Conservation (phyloP, 371 early-diverging fungal species). For the Actinomortierella wolfii region DNA sequence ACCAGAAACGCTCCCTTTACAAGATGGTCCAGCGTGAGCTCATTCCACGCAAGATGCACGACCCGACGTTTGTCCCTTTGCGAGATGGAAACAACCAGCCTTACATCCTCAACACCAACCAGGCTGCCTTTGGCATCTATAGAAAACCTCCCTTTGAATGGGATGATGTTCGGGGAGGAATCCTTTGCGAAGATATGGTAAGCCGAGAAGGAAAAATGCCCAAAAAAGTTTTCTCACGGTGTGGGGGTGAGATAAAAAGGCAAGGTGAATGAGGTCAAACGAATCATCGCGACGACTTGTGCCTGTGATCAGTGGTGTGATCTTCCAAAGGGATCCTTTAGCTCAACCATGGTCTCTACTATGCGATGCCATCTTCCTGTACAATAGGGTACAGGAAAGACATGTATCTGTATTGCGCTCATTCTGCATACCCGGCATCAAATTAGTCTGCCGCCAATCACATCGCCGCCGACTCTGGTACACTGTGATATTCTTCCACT, state of each 20-base stretch:
- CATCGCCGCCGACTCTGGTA: slow-evolving; percentile 13
- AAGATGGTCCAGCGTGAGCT: slow-evolving; percentile 69
- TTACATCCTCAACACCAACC: slow-evolving; percentile 50
- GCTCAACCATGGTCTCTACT: too few relatives aligned
- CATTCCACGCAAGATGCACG: slow-evolving; percentile 51
- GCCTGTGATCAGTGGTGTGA: too few relatives aligned
- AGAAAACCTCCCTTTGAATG: slow-evolving; percentile 33
- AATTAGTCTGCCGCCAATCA: slow-evolving; percentile 48
- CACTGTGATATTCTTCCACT: slow-evolving; percentile 44
- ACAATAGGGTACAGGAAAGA: slow-evolving; percentile 76
- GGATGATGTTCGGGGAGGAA: slow-evolving; percentile 63
- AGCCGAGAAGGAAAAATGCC: background rate
- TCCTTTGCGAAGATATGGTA: slow-evolving; percentile 83
- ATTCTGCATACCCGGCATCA: slow-evolving; percentile 63
- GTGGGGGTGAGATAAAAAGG: background rate
- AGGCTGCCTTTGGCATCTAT: slow-evolving; percentile 16
- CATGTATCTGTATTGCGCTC: slow-evolving; percentile 70
- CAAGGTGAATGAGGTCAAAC: too few relatives aligned
- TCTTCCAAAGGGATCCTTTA: too few relatives aligned
- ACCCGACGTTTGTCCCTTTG: slow-evolving; percentile 46
- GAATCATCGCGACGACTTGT: too few relatives aligned
- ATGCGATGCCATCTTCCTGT: too few relatives aligned
- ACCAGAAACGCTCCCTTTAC: slow-evolving; percentile 69
- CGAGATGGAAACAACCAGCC: slow-evolving; percentile 42
- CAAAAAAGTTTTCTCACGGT: too few relatives aligned